Evolutionary conservation across 768 basidiomycete genomes (phyloP), one percentile per base, ranked within the genome.

Genomic region (Suillus sp.): DNA sequence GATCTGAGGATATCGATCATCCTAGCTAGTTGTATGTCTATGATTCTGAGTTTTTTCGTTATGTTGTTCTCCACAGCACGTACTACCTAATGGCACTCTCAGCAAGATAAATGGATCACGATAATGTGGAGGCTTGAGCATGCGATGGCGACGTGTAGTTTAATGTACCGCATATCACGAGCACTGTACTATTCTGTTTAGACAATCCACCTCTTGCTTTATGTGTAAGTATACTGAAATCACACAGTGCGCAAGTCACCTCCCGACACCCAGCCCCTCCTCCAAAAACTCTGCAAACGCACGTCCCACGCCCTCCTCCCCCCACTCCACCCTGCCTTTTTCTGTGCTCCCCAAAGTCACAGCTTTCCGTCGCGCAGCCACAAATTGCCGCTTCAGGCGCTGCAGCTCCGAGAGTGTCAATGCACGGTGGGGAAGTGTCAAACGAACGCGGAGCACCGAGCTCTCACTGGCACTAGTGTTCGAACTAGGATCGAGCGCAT

Each of bases 201-300:
- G 7, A 34, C 32, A 34, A 34, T 34, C 4, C 32, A 34, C 32
- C 25, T 54, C 32, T 25, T 56, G 14, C 8, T 22, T 55, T 10
- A 48, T 16, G 35, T 10, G 35, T 37, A 10, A 37, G 35, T 13
- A 38, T 38, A 38, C 37, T 13, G 2, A 38, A 3, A 13, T 38
- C 37, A 27, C 27, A 27, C 20, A 27, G 20, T 10, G 18, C 1
- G 37, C 18, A 27, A 25, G 55, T 57, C 56, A 57, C 18, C 37
- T 27, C 10, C 22, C 25, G 25, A 57, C 38, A 40, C 18, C 37
- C 37, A 57, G 5, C 9, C 56, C 38, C 73, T 92, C 89, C 73
- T 90, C 87, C 64, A 94, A 72, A 77, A 91, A 93, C 56, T 70
- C 72, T 51, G 83, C 84, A 80, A 93, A 93, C 70, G 38, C 43